Evolutionary conservation across 1,284 basidiomycete species (phyloP).

Genomic region (Ustilago tritici): DNA sequence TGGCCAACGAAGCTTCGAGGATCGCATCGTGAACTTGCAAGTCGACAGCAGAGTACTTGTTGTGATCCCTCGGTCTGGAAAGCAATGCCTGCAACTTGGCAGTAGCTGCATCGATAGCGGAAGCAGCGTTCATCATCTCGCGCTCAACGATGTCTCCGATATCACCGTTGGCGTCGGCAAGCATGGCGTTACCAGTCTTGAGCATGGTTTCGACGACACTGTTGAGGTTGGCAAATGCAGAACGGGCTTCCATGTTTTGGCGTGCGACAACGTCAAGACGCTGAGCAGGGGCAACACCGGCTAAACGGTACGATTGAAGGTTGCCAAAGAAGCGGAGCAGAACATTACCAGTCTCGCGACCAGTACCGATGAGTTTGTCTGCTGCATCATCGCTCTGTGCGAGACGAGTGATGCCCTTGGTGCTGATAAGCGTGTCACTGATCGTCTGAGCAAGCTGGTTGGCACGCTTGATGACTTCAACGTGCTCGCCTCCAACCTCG

Average conservation of each 20-base stretch:
- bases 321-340: slow-evolving; percentile 93
- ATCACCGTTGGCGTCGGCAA: slow-evolving; percentile 87
- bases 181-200: slow-evolving; percentile 82
- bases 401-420: slow-evolving; percentile 94
- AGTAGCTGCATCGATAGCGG: slow-evolving; percentile 93
- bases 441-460: slow-evolving; percentile 96
- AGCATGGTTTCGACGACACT: slow-evolving; percentile 87
- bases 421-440: slow-evolving; percentile 88
- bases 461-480: slow-evolving; percentile 96
- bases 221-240: slow-evolving; percentile 84
- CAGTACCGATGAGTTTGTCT: slow-evolving; percentile 88
- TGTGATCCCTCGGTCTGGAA: slow-evolving; percentile 84
- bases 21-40: slow-evolving; percentile 98
- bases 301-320: slow-evolving; percentile 91
- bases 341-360: slow-evolving; percentile 86
- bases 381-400: slow-evolving; percentile 89
- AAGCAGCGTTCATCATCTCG: slow-evolving; percentile 93
- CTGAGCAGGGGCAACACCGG: slow-evolving; percentile 73
- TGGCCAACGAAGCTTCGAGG: slow-evolving; percentile 89
- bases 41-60: slow-evolving; percentile 87
- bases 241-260: slow-evolving; percentile 86
- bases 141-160: slow-evolving; percentile 96
- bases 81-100: slow-evolving; percentile 89
- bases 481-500: slow-evolving; percentile 90
- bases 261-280: slow-evolving; percentile 88